Conservation (phyloP, 305 asterid species). For the Caryopteris hybrid region DNA sequence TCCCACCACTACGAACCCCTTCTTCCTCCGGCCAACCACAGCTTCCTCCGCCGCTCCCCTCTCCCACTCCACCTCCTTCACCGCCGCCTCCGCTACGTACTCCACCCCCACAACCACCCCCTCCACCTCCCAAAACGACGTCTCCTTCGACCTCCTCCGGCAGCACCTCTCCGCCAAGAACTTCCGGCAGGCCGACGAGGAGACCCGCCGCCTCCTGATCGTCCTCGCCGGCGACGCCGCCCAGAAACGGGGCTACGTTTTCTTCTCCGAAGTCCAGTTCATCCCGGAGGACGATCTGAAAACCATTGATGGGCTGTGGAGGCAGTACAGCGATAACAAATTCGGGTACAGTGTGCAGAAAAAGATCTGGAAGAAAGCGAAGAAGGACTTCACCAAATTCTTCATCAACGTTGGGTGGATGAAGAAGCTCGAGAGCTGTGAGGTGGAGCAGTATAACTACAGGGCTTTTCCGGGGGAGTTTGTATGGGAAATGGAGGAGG, state of each 20-base stretch:
- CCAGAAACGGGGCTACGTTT: constrained; percentile 69
- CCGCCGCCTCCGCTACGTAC: constrained; percentile 34
- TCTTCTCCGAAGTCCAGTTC: constrained; percentile 91
- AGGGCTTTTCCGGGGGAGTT: constrained; percentile 77
- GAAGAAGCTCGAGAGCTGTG: constrained; percentile 68
- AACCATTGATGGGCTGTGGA: constrained; percentile 68
- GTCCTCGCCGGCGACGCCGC: constrained; percentile 85
- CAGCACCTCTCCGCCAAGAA: constrained; percentile 41
- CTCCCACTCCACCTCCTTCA: constrained; percentile 24
- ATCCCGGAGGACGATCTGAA: constrained; percentile 47
- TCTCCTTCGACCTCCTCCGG: constrained; percentile 49
- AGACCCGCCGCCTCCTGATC: constrained; percentile 81
- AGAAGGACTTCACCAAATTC: constrained; percentile 54
- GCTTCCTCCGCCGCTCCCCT: not conserved
- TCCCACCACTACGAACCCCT: constrained; percentile 19
- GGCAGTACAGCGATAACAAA: constrained; percentile 43
- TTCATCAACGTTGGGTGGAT: constrained; percentile 79
- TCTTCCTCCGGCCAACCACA: constrained; percentile 27
- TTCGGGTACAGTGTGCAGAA: constrained; percentile 87
- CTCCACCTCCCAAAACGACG: constrained; percentile 28
- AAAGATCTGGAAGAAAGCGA: constrained; percentile 54
- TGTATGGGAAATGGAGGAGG: constrained; percentile 61
- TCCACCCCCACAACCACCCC: constrained; percentile 27
- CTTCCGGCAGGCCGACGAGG: constrained; percentile 90
- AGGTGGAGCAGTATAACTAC: constrained; percentile 76